A percentile compares a stretch with the other conserved stretches of the same genome.
These are phyloP conservation scores for Cercospora brassicicola DNA, from an alignment of 2,329 filamentous ascomycete species.

Conservation along the genomic window DNA sequence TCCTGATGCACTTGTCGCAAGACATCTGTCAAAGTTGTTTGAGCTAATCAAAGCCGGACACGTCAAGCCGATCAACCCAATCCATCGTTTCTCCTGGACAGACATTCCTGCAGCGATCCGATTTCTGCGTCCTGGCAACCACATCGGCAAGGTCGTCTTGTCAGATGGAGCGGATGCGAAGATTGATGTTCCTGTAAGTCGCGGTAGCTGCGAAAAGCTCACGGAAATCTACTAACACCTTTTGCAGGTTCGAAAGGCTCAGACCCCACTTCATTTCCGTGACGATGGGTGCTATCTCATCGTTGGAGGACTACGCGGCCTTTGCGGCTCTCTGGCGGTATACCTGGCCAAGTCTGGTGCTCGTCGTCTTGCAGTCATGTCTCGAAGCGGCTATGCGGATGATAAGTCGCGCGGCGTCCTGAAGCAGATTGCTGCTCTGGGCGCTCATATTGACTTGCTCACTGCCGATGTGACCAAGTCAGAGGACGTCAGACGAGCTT, in stretches of 20 bases:
- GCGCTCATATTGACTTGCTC: not conserved
- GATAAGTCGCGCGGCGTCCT: not conserved
- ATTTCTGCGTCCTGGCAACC: not conserved
- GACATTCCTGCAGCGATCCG: conserved; percentile 14
- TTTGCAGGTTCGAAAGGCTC: not conserved
- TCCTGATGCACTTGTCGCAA: conserved; percentile 18
- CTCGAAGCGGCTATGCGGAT: conserved; percentile 12
- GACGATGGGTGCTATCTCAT: conserved; percentile 23
- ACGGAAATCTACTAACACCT: not conserved
- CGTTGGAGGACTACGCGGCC: conserved; percentile 30
- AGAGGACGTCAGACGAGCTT: conserved; percentile 12
- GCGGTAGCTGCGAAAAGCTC: not conserved
- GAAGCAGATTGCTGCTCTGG: not conserved
- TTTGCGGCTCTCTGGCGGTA: conserved; percentile 23
- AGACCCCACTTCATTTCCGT: not conserved
- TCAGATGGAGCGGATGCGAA: not conserved
- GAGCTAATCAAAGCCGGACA: not conserved
- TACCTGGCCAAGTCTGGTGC: conserved; percentile 28
- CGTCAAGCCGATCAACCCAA: conserved; percentile 17
- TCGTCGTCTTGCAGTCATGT: conserved; percentile 22
- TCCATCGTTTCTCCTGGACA: not conserved
- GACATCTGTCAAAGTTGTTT: not conserved
- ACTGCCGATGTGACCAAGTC: not conserved
- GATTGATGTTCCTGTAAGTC: not conserved
- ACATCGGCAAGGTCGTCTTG: conserved; percentile 5